A percentile compares a stretch with the other conserved stretches of the same genome.
These are phyloP conservation scores for Elongisporangium anandrum DNA, from an alignment of 352 stramenopile genomes.

Conservation along the genomic window DNA sequence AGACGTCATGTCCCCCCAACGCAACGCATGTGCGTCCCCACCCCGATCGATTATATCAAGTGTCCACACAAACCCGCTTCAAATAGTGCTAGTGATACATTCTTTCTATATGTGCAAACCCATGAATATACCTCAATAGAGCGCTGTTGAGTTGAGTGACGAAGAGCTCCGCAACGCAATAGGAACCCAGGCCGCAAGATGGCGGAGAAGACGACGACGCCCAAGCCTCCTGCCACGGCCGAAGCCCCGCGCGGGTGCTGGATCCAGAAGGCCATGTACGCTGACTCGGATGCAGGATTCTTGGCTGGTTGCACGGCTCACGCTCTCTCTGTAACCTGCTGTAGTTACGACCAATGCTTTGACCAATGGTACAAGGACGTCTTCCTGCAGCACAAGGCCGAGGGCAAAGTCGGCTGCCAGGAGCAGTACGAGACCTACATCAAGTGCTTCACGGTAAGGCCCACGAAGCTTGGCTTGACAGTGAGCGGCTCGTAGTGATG, in stretches of 20 bases:
- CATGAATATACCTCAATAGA: conserved; percentile 11
- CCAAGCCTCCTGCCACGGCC: conserved; percentile 1
- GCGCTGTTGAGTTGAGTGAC: conserved; percentile 3
- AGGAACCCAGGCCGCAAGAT: conserved; percentile 5
- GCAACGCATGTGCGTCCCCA: not conserved
- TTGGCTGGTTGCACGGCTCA: conserved; percentile 5
- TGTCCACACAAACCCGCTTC: not conserved
- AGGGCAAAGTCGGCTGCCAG: conserved; percentile 67
- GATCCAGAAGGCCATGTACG: conserved; percentile 64
- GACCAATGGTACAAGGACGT: conserved; percentile 85
- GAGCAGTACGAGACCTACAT: conserved; percentile 79
- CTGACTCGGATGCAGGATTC: too few species aligned
- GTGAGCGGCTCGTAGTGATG: not conserved
- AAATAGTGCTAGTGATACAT: conserved; percentile 10
- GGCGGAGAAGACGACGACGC: conserved; percentile 9
- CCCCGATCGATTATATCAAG: not conserved
- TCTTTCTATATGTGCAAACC: not conserved
- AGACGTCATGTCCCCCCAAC: not conserved
- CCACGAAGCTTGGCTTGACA: not conserved
- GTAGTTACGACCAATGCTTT: conserved; percentile 81
- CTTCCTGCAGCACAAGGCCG: conserved; percentile 76
- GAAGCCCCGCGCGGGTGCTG: conserved; percentile 52
- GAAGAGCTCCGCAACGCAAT: not conserved
- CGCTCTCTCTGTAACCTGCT: not conserved
- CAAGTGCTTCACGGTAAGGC: conserved; percentile 60